phyloP scores from a whole-genome alignment of 1,284 basidiomycete genomes.

The Malassezia japonica region DNA sequence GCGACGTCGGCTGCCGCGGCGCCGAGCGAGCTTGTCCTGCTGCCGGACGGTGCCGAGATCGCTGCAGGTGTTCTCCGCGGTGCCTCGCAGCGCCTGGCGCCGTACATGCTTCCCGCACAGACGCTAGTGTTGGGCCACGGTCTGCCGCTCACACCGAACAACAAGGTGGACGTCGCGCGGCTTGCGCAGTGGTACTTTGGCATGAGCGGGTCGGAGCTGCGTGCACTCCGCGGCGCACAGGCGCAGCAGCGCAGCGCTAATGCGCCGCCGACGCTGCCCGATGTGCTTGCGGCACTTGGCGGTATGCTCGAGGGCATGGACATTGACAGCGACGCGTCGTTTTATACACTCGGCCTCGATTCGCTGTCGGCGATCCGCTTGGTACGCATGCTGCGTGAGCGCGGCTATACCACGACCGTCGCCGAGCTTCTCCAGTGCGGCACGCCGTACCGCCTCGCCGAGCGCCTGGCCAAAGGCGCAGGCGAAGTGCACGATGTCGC shows the following conservation, averaged over 20 bases:
- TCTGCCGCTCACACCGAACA: slow-evolving; percentile 43
- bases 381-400: slow-evolving; percentile 17
- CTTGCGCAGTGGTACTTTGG: slow-evolving; percentile 20
- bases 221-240: slow-evolving; percentile 15
- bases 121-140: slow-evolving; percentile 22
- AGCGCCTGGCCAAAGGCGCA: background rate
- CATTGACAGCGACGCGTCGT: slow-evolving; percentile 14
- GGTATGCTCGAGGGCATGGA: slow-evolving; percentile 3
- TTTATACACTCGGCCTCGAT: slow-evolving; percentile 42
- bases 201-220: slow-evolving; percentile 17
- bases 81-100: slow-evolving; percentile 25
- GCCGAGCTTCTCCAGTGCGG: slow-evolving; percentile 21
- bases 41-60: background rate
- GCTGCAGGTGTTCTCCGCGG: slow-evolving; percentile 1
- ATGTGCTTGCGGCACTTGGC: slow-evolving; percentile 18
- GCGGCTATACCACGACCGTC: slow-evolving; percentile 14
- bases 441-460: slow-evolving; percentile 2
- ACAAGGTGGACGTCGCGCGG: slow-evolving; percentile 37
- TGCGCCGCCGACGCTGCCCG: slow-evolving; percentile 17
- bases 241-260: background rate
- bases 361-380: slow-evolving; percentile 39
- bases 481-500: background rate
- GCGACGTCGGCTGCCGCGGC: slow-evolving; percentile 1
- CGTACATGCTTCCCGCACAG: slow-evolving; percentile 41
- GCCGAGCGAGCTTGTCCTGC: background rate